These are phyloP conservation scores for Komagataella mondaviorum DNA, from an alignment of 805 yeast genomes.

Conservation along the genomic window DNA sequence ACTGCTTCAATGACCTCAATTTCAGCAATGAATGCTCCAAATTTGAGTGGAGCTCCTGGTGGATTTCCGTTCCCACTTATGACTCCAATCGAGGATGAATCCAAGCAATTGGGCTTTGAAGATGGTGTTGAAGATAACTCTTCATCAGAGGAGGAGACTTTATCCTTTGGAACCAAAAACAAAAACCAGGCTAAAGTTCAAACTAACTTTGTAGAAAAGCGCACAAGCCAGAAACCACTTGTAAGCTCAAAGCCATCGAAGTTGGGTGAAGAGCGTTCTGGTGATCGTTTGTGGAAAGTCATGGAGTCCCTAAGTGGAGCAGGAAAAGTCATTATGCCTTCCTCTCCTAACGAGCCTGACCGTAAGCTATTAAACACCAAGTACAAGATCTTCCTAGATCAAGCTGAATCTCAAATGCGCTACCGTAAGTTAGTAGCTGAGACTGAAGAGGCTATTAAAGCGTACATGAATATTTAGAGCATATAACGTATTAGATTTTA, in stretches of 20 bases:
- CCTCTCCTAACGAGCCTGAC: slow-evolving; percentile 43
- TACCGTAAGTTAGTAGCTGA: slow-evolving; percentile 60
- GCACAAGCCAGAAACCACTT: slow-evolving; percentile 1
- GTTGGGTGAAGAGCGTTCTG: slow-evolving; percentile 18
- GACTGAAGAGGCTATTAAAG: slow-evolving; percentile 19
- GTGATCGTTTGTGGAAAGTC: slow-evolving; percentile 68
- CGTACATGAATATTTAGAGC: slow-evolving; percentile 12
- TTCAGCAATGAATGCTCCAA: slow-evolving; percentile 28
- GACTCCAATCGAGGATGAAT: slow-evolving; percentile 22
- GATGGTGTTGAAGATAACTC: slow-evolving; percentile 6
- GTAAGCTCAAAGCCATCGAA: not conserved
- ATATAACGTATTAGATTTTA: not conserved
- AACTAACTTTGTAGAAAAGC: slow-evolving; percentile 20
- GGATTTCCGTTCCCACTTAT: slow-evolving; percentile 37
- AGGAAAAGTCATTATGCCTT: slow-evolving; percentile 69
- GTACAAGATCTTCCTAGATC: slow-evolving; percentile 78
- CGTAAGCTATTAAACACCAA: slow-evolving; percentile 62
- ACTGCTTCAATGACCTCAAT: slow-evolving; percentile 53
- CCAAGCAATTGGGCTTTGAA: slow-evolving; percentile 16
- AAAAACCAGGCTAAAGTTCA: slow-evolving; percentile 40
- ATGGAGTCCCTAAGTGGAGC: slow-evolving; percentile 79
- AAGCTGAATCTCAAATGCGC: slow-evolving; percentile 67
- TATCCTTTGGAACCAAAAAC: slow-evolving; percentile 49
- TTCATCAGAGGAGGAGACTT: slow-evolving; percentile 24
- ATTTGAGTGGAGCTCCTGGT: slow-evolving; percentile 15